These are phyloP conservation scores for Aspergillus phoenicis DNA, from an alignment of 2,329 filamentous ascomycete species.

Conservation along the genomic window DNA sequence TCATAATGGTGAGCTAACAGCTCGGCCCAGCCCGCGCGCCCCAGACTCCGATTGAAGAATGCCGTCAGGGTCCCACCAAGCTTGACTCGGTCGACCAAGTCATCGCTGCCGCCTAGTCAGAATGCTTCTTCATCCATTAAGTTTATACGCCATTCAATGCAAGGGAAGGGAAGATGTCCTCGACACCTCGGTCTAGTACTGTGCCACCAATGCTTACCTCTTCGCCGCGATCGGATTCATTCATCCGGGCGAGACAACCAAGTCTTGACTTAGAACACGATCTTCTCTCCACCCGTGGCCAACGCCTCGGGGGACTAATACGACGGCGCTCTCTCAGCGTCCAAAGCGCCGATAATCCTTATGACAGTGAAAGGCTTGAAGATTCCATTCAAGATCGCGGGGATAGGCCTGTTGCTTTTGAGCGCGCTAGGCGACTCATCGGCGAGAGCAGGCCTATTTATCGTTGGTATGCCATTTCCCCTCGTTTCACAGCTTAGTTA, in stretches of 20 bases:
- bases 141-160: not conserved
- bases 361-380: conserved; percentile 16
- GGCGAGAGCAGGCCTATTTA: conserved; percentile 86
- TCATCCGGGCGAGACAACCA: conserved; percentile 28
- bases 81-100: too few species aligned
- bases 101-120: too few species aligned
- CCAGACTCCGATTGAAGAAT: too few species aligned
- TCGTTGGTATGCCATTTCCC: conserved; percentile 58
- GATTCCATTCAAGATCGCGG: conserved; percentile 14
- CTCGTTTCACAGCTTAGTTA: not conserved
- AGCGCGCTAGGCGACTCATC: conserved; percentile 59
- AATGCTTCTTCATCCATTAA: not conserved
- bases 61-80: too few species aligned
- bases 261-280: conserved; percentile 40
- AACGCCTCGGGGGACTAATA: conserved; percentile 38
- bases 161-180: conserved; percentile 12
- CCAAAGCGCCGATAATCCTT: conserved; percentile 20
- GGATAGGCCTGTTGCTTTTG: conserved; percentile 35
- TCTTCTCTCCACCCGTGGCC: conserved; percentile 44
- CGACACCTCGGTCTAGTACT: conserved; percentile 10
- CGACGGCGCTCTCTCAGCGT: conserved; percentile 30
- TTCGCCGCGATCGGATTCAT: conserved; percentile 14
- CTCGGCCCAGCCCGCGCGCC: too few species aligned
- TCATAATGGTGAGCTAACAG: too few species aligned
- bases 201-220: conserved; percentile 14